Percentiles rank a stretch among this genome's conserved stretches.
These are phyloP conservation scores for Terfezia claveryi DNA, from an alignment of 495 filamentous ascomycete genomes.

Conservation along the genomic window DNA sequence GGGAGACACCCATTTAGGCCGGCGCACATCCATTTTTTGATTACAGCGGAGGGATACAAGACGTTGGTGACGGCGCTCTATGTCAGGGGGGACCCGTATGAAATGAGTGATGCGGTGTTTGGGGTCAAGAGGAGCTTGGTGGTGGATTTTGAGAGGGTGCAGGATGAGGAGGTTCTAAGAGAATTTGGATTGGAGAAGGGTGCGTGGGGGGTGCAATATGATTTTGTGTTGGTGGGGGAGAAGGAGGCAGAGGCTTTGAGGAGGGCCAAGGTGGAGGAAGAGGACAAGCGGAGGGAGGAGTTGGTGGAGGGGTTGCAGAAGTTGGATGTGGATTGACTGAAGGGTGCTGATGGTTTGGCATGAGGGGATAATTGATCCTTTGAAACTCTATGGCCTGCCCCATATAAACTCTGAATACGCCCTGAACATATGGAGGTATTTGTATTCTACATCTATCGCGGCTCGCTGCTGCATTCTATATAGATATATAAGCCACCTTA, in stretches of 20 bases:
- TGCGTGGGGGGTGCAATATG: conserved; percentile 34
- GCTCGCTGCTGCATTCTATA: too few species aligned
- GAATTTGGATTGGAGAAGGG: conserved; percentile 32
- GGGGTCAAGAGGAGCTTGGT: conserved; percentile 73
- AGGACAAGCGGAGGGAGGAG: conserved; percentile 52
- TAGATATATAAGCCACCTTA: too few species aligned
- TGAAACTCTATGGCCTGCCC: too few species aligned
- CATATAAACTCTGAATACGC: too few species aligned
- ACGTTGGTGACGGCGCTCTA: conserved; percentile 80
- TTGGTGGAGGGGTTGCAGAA: conserved; percentile 67
- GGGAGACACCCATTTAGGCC: conserved; percentile 62
- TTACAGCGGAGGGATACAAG: conserved; percentile 67
- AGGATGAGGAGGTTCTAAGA: conserved; percentile 32
- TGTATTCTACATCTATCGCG: too few species aligned
- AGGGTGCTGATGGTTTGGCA: background rate
- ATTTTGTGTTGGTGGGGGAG: conserved; percentile 60
- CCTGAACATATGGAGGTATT: too few species aligned
- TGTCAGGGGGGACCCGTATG: conserved; percentile 63
- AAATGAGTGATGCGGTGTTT: conserved; percentile 79
- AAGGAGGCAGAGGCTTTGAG: conserved; percentile 45
- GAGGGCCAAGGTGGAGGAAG: conserved; percentile 46
- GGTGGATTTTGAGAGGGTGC: conserved; percentile 45
- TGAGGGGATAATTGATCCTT: too few species aligned
- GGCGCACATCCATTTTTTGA: conserved; percentile 90
- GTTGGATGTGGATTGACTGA: conserved; percentile 40